Percentiles rank a stretch among this genome's conserved stretches.
Evolutionary conservation across 345 rosid genomes (phyloP).

Genomic region (Eucalyptus regnans): DNA sequence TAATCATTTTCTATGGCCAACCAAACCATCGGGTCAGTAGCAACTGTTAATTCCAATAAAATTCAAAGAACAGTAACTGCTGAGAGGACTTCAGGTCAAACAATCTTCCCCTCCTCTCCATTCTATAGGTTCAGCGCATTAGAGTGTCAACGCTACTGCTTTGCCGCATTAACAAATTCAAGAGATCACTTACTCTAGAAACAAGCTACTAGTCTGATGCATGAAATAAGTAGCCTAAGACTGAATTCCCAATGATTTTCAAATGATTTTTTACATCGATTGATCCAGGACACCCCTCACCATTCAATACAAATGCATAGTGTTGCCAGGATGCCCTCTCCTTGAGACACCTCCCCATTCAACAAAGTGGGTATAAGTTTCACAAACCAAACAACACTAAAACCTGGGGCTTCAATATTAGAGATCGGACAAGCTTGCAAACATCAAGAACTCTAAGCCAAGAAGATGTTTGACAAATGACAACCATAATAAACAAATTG

Average conservation of each 20-base stretch:
- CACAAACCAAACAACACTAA: not conserved
- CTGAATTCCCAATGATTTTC: not conserved
- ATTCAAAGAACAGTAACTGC: not conserved
- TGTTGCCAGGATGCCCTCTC: not conserved
- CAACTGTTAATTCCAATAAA: not conserved
- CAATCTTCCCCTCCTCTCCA: not conserved
- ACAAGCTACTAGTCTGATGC: not conserved
- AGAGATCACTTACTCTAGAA: not conserved
- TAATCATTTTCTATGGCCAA: not conserved
- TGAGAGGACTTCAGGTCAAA: not conserved
- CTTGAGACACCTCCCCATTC: not conserved
- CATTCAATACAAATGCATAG: not conserved
- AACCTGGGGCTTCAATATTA: not conserved
- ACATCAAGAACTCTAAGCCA: not conserved
- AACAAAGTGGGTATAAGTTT: not conserved
- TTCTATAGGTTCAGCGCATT: not conserved
- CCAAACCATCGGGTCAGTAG: not conserved
- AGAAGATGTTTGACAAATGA: not conserved
- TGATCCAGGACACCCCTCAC: not conserved
- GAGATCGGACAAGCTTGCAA: not conserved
- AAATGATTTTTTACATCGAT: not conserved
- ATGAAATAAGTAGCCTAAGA: not conserved
- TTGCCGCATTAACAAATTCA: not conserved
- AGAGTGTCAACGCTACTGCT: not conserved
- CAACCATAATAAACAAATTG: not conserved